Base-by-base conservation (phyloP, 2,329 filamentous ascomycete species). In the Mariannaea elegans region DNA sequence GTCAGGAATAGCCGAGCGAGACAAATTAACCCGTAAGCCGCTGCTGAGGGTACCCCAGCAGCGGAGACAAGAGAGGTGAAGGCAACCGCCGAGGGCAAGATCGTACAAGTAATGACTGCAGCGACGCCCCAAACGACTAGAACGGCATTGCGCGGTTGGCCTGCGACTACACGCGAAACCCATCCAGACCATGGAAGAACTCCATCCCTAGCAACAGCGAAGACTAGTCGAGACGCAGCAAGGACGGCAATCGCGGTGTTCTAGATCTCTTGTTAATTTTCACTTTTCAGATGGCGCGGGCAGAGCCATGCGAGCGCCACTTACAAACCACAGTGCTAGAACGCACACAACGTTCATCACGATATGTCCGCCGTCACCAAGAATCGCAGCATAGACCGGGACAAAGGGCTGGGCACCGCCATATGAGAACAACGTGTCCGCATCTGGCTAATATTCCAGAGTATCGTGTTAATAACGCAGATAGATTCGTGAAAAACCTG, bases 341-440 rank as follows among this genome's bases (percentile, higher is more conserved):
- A 85, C 76, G 74, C 82, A 86, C 45, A 87, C 73, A n/a, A 87
- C 72, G 62, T 84, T 86, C 85, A 87, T 87, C 58, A 86, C 78
- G n/a, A 87, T 77, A 64, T 87, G 85, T 0, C 82, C 85, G 4
- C 83, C 80, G 46, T 81, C 72, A 2, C 85, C 85, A 14, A 87
- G 76, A 9, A 86, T 80, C 10, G 81, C 77, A 1, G 84, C 85
- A 63, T 87, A 87, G 2, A 87, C 77, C 2, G 81, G 78, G 3
- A 87, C 84, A 53, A 87, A 87, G 0, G 85, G 85, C 58, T 87
- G 85, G 0, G 83, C 81, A 0, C 83, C 82, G 6, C 80, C 81
- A 58, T 84, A 83, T 2, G 76, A 77, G 69, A 87, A 85, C 1
- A 87, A 73, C 0, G 77, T 81, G 6, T 84, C 78, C 2, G 84